These are phyloP conservation scores for Ceratocystis variospora DNA, from an alignment of 2,329 filamentous ascomycete genomes.

Conservation along the genomic window DNA sequence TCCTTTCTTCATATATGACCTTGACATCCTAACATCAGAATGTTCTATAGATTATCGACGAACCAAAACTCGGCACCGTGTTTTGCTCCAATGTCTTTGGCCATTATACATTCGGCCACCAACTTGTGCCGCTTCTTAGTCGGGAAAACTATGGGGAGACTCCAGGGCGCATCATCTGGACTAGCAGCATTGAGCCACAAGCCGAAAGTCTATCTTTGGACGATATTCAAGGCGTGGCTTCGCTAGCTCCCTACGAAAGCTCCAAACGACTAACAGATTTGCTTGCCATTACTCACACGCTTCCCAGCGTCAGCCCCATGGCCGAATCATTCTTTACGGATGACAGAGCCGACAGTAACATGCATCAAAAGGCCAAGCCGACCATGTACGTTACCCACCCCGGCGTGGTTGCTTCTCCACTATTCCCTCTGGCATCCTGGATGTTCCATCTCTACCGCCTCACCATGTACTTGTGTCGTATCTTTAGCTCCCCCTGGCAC, in stretches of 20 bases:
- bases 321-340: slow-evolving; percentile 18
- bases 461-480: slow-evolving; percentile 57
- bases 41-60: neutral
- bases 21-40: neutral
- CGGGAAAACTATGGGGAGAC: slow-evolving; percentile 28
- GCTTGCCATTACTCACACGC: slow-evolving; percentile 56
- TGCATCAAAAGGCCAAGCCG: slow-evolving; percentile 31
- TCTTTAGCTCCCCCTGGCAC: slow-evolving; percentile 82
- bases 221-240: slow-evolving; percentile 63
- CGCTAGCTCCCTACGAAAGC: slow-evolving; percentile 60
- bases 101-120: slow-evolving; percentile 79
- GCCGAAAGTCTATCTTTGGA: slow-evolving; percentile 40
- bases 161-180: slow-evolving; percentile 67
- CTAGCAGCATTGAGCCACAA: slow-evolving; percentile 63
- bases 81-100: slow-evolving; percentile 92
- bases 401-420: slow-evolving; percentile 68
- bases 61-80: slow-evolving; percentile 56
- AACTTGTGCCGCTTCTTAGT: slow-evolving; percentile 59
- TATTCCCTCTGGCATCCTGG: slow-evolving; percentile 60
- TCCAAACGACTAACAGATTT: slow-evolving; percentile 80
- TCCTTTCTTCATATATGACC: neutral
- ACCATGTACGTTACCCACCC: slow-evolving; percentile 71
- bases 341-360: neutral
- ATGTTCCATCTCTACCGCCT: slow-evolving; percentile 56
- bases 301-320: slow-evolving; percentile 45